A percentile compares a stretch with the other conserved stretches of the same genome.
Conservation (phyloP, 2,329 filamentous ascomycete genomes). For the Elsinoe batatas region DNA sequence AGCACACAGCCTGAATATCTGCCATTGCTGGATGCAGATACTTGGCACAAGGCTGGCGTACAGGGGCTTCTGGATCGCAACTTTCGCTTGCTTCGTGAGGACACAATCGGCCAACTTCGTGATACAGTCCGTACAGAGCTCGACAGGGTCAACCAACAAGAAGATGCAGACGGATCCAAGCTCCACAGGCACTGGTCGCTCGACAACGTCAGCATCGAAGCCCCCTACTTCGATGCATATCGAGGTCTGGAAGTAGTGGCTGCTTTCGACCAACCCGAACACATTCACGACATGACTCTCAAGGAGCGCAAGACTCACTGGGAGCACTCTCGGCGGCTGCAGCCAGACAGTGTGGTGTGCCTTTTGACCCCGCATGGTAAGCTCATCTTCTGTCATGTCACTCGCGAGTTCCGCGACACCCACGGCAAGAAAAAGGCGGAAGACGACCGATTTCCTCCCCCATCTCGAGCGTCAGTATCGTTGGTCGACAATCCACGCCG, state of each 20-base stretch:
- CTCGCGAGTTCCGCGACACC: neutral
- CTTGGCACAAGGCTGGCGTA: constrained; percentile 35
- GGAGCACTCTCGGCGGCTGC: constrained; percentile 40
- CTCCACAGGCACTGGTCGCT: constrained; percentile 25
- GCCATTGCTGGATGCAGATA: constrained; percentile 27
- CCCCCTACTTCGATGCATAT: constrained; percentile 29
- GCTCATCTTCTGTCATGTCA: constrained; percentile 23
- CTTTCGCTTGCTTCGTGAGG: constrained; percentile 47
- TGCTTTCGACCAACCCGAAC: constrained; percentile 37
- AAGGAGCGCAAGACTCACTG: constrained; percentile 41
- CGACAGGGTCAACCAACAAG: constrained; percentile 23
- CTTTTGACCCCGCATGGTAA: constrained; percentile 31
- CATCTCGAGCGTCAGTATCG: neutral
- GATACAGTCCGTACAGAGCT: constrained; percentile 38
- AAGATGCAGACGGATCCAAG: constrained; percentile 23
- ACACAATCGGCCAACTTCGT: constrained; percentile 45
- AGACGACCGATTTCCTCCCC: neutral
- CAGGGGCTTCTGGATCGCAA: constrained; percentile 44
- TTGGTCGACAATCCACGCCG: neutral
- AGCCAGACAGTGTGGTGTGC: constrained; percentile 42
- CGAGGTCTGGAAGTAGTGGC: constrained; percentile 39
- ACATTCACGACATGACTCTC: constrained; percentile 17
- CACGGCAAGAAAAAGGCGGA: neutral
- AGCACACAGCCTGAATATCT: constrained; percentile 37
- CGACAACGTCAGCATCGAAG: constrained; percentile 25